These are phyloP conservation scores for Saccharomyces hybrid DNA, from an alignment of 1,139 yeast species.

Conservation along the genomic window DNA sequence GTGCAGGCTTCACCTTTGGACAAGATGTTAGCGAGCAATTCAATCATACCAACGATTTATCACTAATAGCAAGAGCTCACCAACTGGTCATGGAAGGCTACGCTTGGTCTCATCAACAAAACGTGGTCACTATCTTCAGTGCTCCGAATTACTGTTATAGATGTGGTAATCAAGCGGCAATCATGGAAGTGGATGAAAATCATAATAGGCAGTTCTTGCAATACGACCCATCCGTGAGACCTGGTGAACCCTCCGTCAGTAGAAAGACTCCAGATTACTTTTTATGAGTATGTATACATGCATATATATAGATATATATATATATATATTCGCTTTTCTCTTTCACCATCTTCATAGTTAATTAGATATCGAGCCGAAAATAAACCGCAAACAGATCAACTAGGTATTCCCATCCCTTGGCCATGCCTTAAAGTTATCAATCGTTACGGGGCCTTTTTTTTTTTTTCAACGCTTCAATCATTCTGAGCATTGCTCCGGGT, in stretches of 20 bases:
- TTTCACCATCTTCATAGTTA: slow-evolving; percentile 1
- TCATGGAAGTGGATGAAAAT: too few species aligned
- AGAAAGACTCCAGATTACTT: slow-evolving; percentile 94
- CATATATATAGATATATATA: not conserved
- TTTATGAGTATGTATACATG: slow-evolving; percentile 40
- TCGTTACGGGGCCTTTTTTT: not conserved
- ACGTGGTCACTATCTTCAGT: too few species aligned
- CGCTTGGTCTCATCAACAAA: too few species aligned
- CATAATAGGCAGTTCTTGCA: too few species aligned
- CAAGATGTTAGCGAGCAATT: too few species aligned
- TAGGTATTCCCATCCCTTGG: not conserved
- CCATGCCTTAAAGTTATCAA: not conserved
- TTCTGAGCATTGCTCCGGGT: not conserved
- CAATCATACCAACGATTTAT: too few species aligned
- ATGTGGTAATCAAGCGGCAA: too few species aligned
- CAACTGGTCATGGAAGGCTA: too few species aligned
- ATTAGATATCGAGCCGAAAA: not conserved
- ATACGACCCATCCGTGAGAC: too few species aligned
- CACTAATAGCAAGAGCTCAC: too few species aligned
- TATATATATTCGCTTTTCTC: not conserved
- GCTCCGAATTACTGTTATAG: too few species aligned
- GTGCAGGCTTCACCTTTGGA: too few species aligned
- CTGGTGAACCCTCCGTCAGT: slow-evolving; percentile 89
- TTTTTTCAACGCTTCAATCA: not conserved
- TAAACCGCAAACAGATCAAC: not conserved